Conservation (phyloP, 139 green algal species). For the Helicosporidium sp. region DNA sequence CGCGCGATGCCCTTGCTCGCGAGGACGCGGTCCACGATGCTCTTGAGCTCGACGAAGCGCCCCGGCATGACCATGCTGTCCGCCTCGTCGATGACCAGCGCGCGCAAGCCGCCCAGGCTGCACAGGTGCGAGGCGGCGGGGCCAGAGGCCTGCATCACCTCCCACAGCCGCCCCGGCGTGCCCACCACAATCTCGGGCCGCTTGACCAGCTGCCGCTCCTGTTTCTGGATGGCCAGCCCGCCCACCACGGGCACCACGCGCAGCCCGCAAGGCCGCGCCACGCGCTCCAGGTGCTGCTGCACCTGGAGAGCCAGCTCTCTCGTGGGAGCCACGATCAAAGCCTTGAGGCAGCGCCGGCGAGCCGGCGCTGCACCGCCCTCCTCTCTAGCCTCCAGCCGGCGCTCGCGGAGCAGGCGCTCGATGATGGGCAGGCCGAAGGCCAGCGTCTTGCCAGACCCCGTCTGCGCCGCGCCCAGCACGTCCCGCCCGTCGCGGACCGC, state of each 20-base stretch:
- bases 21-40: slow-evolving; percentile 45
- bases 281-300: neutral
- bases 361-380: neutral
- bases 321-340: slow-evolving; percentile 79
- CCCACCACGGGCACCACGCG: slow-evolving; percentile 70
- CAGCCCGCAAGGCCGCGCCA: slow-evolving; percentile 22
- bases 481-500: slow-evolving; percentile 50
- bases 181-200: slow-evolving; percentile 63
- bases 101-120: slow-evolving; percentile 41
- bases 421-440: slow-evolving; percentile 90
- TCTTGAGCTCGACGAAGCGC: slow-evolving; percentile 60
- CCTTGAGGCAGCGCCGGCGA: slow-evolving; percentile 32
- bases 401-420: slow-evolving; percentile 39
- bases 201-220: slow-evolving; percentile 57
- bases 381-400: neutral
- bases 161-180: slow-evolving; percentile 87
- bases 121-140: slow-evolving; percentile 42
- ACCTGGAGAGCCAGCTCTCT: slow-evolving; percentile 86
- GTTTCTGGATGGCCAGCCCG: slow-evolving; percentile 70
- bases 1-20: too few relatives aligned
- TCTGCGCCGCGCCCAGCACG: slow-evolving; percentile 88
- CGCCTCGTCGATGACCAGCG: slow-evolving; percentile 83
- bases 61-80: slow-evolving; percentile 81
- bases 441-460: slow-evolving; percentile 92
- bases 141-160: slow-evolving; percentile 68